Evolutionary conservation across 2,329 filamentous ascomycete genomes (phyloP), one percentile per base, ranked within the genome.

Genomic region (Colletotrichum navitas): DNA sequence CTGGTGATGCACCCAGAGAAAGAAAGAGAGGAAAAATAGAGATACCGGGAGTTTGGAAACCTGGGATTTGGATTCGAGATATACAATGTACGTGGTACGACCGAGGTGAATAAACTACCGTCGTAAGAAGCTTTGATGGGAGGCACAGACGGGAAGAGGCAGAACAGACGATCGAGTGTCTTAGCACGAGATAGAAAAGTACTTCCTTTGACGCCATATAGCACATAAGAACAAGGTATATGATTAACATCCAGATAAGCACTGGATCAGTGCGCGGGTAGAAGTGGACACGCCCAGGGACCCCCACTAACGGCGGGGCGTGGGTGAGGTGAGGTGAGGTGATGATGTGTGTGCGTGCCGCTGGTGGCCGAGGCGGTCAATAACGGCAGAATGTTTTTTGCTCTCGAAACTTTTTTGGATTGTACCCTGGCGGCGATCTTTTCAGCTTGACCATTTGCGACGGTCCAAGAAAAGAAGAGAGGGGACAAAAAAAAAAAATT

Each of bases 381-480:
- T 7, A 3, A 2, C 26, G 73, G 71, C 73, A 74, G 60, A 73
- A 74, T 49, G 18, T 52, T 68, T 47, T 66, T 61, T 61, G 16
- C 29, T n/a, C 39, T 32, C 70, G 52, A 73, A 71, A 71, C 45
- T 73, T 73, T 73, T 71, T 74, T 55, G 56, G 51, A 29, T 16
- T 36, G n/a, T 34, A 68, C 45, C 67, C 62, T 55, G 29, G 61
- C 36, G 36, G 29, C 55, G 59, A 65, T 71, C 29, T 29, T 29
- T 29, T 29, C 56, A 26, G 55, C 52, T 60, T 43, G 66, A 36
- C 10, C 34, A 36, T 36, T 34, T 56, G 14, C 49, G 41, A 45
- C 34, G 34, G 34, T 26, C 12, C 18, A 39, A 32, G 39, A 18
- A 43, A 61, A 39, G 36, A 51, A 24, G 43, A 45, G 21, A n/a